Evolutionary conservation across 1,284 basidiomycete genomes (phyloP).

Genomic region (Fistulina hepatica): DNA sequence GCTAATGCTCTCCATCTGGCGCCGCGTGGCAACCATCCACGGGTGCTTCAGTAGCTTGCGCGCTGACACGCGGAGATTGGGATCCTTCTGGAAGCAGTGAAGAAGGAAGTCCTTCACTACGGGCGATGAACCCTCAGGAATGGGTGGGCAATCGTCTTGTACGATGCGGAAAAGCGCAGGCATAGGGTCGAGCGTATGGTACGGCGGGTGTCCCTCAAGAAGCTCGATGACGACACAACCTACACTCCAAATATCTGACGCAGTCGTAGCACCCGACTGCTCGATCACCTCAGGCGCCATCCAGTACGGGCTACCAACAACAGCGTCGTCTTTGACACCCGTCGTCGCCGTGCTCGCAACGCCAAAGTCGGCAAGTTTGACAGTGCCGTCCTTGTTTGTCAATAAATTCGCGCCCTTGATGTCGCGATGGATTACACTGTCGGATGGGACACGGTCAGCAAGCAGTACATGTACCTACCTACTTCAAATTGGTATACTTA

Average conservation of each 20-base stretch:
- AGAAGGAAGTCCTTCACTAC: conserved; percentile 95
- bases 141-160: conserved; percentile 92
- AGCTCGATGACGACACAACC: conserved; percentile 97
- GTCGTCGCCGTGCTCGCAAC: conserved; percentile 70
- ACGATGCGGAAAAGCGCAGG: conserved; percentile 97
- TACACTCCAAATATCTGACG: conserved; percentile 96
- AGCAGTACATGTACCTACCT: too few relatives aligned
- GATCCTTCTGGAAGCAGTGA: conserved; percentile 98
- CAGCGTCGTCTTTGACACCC: conserved; percentile 70
- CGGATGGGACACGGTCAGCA: too few relatives aligned
- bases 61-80: conserved; percentile 86
- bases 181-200: conserved; percentile 94
- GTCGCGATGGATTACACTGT: conserved; percentile 97
- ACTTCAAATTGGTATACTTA: too few relatives aligned
- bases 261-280: conserved; percentile 91
- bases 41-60: conserved; percentile 89
- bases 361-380: conserved; percentile 92
- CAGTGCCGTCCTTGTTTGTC: conserved; percentile 96
- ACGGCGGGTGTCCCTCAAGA: conserved; percentile 91
- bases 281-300: conserved; percentile 99
- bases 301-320: conserved; percentile 97
- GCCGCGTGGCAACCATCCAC: conserved; percentile 87
- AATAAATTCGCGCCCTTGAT: conserved; percentile 98
- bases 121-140: conserved; percentile 89
- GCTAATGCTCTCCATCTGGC: conserved; percentile 49